phyloP scores from a whole-genome alignment of 495 filamentous ascomycete genomes.

The Elasticomyces elasticus region DNA sequence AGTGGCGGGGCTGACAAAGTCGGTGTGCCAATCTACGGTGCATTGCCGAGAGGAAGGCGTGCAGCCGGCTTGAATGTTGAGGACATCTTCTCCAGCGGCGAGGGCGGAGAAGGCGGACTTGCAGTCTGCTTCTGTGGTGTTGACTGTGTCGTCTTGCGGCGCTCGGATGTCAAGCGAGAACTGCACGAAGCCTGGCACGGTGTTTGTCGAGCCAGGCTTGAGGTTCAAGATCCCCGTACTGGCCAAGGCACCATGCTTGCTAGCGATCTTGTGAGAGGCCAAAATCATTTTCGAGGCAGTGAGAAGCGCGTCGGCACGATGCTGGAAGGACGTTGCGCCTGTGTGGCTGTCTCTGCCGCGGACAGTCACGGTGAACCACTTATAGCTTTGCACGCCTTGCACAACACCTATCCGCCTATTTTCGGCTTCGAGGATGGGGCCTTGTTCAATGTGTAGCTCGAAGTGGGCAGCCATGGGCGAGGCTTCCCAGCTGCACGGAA shows the following conservation, averaged over 20 bases:
- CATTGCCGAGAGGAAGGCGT: constrained; percentile 35
- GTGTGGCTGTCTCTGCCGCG: constrained; percentile 61
- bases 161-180: constrained; percentile 67
- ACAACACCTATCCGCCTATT: constrained; percentile 60
- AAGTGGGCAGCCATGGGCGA: constrained; percentile 73
- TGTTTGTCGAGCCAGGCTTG: constrained; percentile 62
- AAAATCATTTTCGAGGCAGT: constrained; percentile 60
- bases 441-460: constrained; percentile 78
- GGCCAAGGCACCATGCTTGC: constrained; percentile 47
- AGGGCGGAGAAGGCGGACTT: constrained; percentile 47
- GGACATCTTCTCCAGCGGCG: constrained; percentile 43
- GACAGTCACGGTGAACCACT: constrained; percentile 61
- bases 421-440: constrained; percentile 55
- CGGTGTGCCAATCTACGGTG: constrained; percentile 47
- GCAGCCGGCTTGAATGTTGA: constrained; percentile 30
- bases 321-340: constrained; percentile 58
- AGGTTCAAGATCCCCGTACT: constrained; percentile 62
- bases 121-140: constrained; percentile 46
- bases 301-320: constrained; percentile 55
- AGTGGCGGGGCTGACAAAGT: constrained; percentile 55
- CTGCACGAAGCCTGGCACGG: constrained; percentile 57
- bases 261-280: constrained; percentile 53
- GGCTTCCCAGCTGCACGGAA: constrained; percentile 46
- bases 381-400: constrained; percentile 58
- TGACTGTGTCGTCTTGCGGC: constrained; percentile 47